Base-by-base conservation (phyloP, 768 basidiomycete genomes). In the Lentinus brumalis region DNA sequence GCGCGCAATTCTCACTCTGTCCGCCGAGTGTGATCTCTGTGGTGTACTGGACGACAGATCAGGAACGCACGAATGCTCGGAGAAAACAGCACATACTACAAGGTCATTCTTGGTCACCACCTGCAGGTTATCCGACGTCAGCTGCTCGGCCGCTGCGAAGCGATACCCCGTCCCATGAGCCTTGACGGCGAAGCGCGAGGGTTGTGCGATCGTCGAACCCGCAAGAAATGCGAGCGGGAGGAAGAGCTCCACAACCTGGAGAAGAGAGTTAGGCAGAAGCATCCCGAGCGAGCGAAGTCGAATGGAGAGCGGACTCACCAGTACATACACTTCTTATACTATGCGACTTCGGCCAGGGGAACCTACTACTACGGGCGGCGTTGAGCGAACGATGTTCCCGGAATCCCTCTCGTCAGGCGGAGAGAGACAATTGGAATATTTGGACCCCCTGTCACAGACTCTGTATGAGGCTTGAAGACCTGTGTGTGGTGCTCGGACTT, bases 21-120 rank as follows among this genome's bases (percentile, higher is more conserved):
- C 57, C 53, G 11, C 61, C 61, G 16, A 63, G 14, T 2, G 40
- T 51, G 32, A 63, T 59, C 5, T 55, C 42, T 14, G 44, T 41
- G 29, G 53, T 55, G 41, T 55, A 55, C 30, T 31, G 30, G 52
- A 29, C 32, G 11, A 4, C 21, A 2, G 14, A 9, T 51, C 5
- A 51, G 9, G 12, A 51, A 6, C 30, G 31, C 16, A 7, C 14
- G 32, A 3, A 14, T 31, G 1, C 31, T 35, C 6, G 8, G 1
- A 51, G 2, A 10, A n/a, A 12, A 9, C 31, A 21, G 32, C 5
- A 35, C 50, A 35, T 38, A 51, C 50, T 10, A 12, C 14, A 9
- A 51, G 50, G 21, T 53, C 39, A 38, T 53, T 26, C 15, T 35
- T 38, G 26, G 35, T 41, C 21, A 35, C 32, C 16, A 29, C 21